Conservation (phyloP, 1,284 basidiomycete genomes). For the Trametes versicolor region DNA sequence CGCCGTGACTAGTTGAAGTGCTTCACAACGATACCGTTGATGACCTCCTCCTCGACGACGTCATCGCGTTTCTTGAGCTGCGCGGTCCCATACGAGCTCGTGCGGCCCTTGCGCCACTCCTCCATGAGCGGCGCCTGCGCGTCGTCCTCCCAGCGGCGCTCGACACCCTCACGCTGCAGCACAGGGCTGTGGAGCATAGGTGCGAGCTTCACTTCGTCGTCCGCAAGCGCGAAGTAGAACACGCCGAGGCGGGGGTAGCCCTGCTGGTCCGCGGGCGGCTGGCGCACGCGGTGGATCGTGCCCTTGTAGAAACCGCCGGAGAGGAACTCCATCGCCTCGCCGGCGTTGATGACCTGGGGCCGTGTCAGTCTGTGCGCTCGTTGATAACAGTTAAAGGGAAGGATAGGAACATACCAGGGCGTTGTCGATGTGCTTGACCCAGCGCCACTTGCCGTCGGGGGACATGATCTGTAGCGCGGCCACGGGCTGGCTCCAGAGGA, state of each 20-base stretch:
- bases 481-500: conserved; percentile 70
- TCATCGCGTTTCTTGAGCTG: conserved; percentile 47
- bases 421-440: conserved; percentile 67
- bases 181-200: conserved; percentile 45
- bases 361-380: neutral
- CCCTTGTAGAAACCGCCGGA: conserved; percentile 56
- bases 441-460: conserved; percentile 60
- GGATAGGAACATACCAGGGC: conserved; percentile 54
- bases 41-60: conserved; percentile 52
- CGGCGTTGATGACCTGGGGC: conserved; percentile 51
- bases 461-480: conserved; percentile 56
- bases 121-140: conserved; percentile 49
- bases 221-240: conserved; percentile 53
- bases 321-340: conserved; percentile 54
- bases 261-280: conserved; percentile 60
- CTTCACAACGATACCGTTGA: conserved; percentile 54
- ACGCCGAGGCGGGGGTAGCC: conserved; percentile 53
- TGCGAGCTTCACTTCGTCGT: conserved; percentile 45
- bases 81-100: conserved; percentile 49
- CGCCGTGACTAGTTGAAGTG: conserved; percentile 50
- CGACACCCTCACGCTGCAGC: conserved; percentile 43
- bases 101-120: conserved; percentile 50
- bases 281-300: conserved; percentile 54
- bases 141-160: conserved; percentile 41
- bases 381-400: neutral